Conservation (phyloP, 2,329 filamentous ascomycete genomes). For the Drechslera avenae region DNA sequence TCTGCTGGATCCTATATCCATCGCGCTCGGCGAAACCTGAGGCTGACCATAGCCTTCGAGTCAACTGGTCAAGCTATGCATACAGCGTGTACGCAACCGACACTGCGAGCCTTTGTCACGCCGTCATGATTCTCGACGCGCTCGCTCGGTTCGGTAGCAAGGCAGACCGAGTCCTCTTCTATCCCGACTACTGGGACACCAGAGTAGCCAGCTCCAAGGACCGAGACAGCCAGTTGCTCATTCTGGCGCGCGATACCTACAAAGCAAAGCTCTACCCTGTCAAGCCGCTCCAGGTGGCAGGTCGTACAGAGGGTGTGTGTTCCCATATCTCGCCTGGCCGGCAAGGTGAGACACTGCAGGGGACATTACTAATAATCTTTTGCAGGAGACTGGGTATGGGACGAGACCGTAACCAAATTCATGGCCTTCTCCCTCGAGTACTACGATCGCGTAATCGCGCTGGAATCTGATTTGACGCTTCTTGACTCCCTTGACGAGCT, state of each 20-base stretch:
- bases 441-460: slow-evolving; percentile 62
- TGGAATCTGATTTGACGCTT: slow-evolving; percentile 69
- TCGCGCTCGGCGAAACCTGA: slow-evolving; percentile 10
- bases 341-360: slow-evolving; percentile 11
- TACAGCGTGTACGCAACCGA: slow-evolving; percentile 54
- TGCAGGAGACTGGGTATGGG: slow-evolving; percentile 57
- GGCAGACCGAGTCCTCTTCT: slow-evolving; percentile 54
- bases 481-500: slow-evolving; percentile 70
- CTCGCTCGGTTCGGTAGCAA: slow-evolving; percentile 50
- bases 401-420: slow-evolving; percentile 69
- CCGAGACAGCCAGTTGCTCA: slow-evolving; percentile 54
- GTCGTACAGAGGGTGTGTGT: slow-evolving; percentile 39
- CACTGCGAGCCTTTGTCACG: slow-evolving; percentile 51
- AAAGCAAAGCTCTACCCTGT: slow-evolving; percentile 58
- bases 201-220: slow-evolving; percentile 34
- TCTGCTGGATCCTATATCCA: slow-evolving; percentile 38
- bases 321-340: slow-evolving; percentile 13
- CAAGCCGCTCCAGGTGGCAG: slow-evolving; percentile 47
- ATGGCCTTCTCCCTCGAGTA: slow-evolving; percentile 70
- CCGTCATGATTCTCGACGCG: slow-evolving; percentile 53
- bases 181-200: slow-evolving; percentile 50
- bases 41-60: slow-evolving; percentile 10
- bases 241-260: slow-evolving; percentile 56
- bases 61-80: slow-evolving; percentile 50
- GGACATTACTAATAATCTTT: slow-evolving; percentile 22